Percentiles rank a stretch among this genome's conserved stretches.
Evolutionary conservation across 2,329 filamentous ascomycete species (phyloP).

Genomic region (Biscogniauxia marginata): DNA sequence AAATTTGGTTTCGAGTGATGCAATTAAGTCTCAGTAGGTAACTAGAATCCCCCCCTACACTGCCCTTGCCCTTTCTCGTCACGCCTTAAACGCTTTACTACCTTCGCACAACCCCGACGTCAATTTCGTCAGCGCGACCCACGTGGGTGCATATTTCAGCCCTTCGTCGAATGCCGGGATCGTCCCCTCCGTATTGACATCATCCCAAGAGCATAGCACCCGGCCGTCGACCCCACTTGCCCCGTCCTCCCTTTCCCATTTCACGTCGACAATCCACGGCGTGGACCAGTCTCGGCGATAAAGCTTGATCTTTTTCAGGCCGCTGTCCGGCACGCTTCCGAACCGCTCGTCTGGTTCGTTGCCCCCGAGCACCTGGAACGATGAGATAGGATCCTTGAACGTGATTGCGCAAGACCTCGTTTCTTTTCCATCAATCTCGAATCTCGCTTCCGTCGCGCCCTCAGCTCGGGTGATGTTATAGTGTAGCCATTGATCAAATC

Average conservation of each 20-base stretch:
- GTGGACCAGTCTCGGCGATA: conserved; percentile 81
- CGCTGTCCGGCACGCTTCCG: conserved; percentile 59
- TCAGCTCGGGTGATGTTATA: conserved; percentile 54
- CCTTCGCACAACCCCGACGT: conserved; percentile 80
- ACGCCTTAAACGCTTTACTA: conserved; percentile 65
- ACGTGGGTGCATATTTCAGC: conserved; percentile 71
- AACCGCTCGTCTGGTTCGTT: conserved; percentile 62
- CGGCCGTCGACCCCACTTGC: conserved; percentile 54
- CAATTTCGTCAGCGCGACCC: conserved; percentile 75
- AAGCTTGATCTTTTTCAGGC: conserved; percentile 67
- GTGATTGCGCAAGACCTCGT: conserved; percentile 75
- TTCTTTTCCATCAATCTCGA: conserved; percentile 69
- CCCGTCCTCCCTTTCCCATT: conserved; percentile 51
- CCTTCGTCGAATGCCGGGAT: conserved; percentile 87
- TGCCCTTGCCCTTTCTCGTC: conserved; percentile 7
- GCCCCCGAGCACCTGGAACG: conserved; percentile 63
- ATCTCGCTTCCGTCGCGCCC: conserved; percentile 49
- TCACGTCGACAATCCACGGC: conserved; percentile 72
- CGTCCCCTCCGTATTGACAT: conserved; percentile 67
- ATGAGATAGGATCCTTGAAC: conserved; percentile 66
- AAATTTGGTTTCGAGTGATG: too few relatives aligned
- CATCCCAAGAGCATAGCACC: conserved; percentile 83
- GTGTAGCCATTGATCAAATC: conserved; percentile 60
- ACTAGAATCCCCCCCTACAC: neutral
- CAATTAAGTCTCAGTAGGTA: too few relatives aligned